Evolutionary conservation across 129 eudicot species (phyloP), one percentile per base, ranked within the genome.

Genomic region (Tagetes erecta): DNA sequence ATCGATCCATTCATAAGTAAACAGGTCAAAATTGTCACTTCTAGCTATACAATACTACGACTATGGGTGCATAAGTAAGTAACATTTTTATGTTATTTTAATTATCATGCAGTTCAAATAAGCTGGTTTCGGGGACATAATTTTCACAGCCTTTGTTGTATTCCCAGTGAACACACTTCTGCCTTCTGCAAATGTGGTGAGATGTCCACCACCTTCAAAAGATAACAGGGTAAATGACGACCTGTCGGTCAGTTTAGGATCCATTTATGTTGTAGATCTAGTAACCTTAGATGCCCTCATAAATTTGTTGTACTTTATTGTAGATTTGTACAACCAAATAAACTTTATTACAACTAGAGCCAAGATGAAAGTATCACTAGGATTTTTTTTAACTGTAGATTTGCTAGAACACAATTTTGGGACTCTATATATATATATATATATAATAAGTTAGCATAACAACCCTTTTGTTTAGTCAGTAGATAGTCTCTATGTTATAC

Each of bases 241-340:
- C 67, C 20, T 42, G 3, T 7, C 30, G 67, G 33, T 39, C 47
- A 64, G 33, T 39, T 38, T 39, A 64, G 47, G 47, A 38, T 64
- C 47, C 49, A n/a, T 64, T 37, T 64, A 64, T 37, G 68, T n/a
- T 64, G 47, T 63, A 38, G 68, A 63, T 63, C 31, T 63, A 63
- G 46, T 64, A 5, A 64, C 12, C 47, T 37, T 37, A 64, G 68
- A 64, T 64, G 13, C 31, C 67, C 46, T 63, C 68, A 64, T 38
- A 64, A 38, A 49, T 39, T 3, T 53, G 59, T 14, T 53, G 33
- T 20, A 51, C 30, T 51, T 51, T 51, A 14, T 51, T 27, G 3
- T 3, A 2, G 51, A 46, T 3, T 8, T 20, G 27, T 20, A 20
- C 27, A 20, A 20, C 27, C 27, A 20, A 20, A 20, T 20, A 20